Base-by-base conservation (phyloP, 2,329 filamentous ascomycete species). In the Ophiostoma ulmi region DNA sequence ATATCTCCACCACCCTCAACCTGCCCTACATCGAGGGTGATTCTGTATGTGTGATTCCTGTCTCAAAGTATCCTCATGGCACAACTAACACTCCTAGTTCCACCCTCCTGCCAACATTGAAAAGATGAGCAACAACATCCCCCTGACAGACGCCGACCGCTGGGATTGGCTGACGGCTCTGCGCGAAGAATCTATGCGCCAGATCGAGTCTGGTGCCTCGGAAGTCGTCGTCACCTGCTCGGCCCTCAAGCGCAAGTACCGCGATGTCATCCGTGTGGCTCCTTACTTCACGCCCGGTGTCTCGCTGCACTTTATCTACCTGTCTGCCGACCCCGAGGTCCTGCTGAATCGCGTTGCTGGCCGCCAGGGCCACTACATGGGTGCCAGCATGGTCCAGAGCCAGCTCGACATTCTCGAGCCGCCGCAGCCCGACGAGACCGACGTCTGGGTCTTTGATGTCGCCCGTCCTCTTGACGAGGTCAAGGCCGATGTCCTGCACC, bases 151-250 rank as follows among this genome's bases (percentile, higher is more conserved):
- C 78, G 90, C 89, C 72, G 95, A 99, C 81, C 91, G 95, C 74
- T 98, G 95, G 95, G 94, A 97, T 82, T 99, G 95, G 95, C 88
- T 99, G 74, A 92, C 90, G 66, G 84, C 85, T 14, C 85, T 95
- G 17, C 91, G 92, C 73, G 87, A 92, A 74, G 90, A 89, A 76
- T 87, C 88, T 7, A 83, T 89, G 70, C 80, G 81, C 69, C 82
- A 82, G 68, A 82, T 91, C 72, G 81, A 83, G 70, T 80, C 79
- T 67, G 88, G 88, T 52, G 84, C 86, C 22, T 81, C 85, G 39
- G 90, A 93, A 67, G 95, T 97, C n/a, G 92, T 99, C 68, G 87
- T 99, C 72, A 97, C 95, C 69, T 99, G 95, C 85, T 97, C 93
- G 14, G 95, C 94, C 1, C 86, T 99, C 70, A 98, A 98, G 85